A percentile compares a stretch with the other conserved stretches of the same genome.
phyloP scores from a whole-genome alignment of 305 asterid genomes.

The Fraxinus latifolia region DNA sequence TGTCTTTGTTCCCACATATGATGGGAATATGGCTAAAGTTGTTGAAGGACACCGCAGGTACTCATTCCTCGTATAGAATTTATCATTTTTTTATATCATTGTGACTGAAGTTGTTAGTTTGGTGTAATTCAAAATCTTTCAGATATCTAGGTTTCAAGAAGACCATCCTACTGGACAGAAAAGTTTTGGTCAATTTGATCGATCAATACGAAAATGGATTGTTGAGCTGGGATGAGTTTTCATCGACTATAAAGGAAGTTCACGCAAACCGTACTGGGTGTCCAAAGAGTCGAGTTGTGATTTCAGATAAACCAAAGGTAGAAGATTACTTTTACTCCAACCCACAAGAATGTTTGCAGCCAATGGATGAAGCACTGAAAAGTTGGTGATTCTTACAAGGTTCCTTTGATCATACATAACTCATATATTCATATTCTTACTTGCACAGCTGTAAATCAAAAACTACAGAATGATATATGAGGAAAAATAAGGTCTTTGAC shows the following conservation, averaged over 20 bases:
- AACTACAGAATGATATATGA: neutral
- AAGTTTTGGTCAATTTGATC: neutral
- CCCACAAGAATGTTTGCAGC: conserved; percentile 24
- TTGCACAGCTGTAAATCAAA: neutral
- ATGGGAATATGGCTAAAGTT: conserved; percentile 16
- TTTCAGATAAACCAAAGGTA: conserved; percentile 22
- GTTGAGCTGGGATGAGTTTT: conserved; percentile 12
- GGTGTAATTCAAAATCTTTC: neutral
- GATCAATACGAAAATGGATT: neutral
- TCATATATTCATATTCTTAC: neutral
- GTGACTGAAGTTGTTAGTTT: neutral
- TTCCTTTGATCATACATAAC: neutral
- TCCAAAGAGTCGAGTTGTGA: conserved; percentile 15
- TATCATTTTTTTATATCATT: neutral
- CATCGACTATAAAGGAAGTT: neutral
- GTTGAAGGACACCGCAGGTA: conserved; percentile 1
- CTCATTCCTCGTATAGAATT: neutral
- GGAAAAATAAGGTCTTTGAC: neutral
- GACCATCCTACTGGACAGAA: conserved; percentile 8
- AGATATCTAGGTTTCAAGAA: conserved; percentile 14
- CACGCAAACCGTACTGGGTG: conserved; percentile 20
- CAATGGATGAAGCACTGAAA: neutral
- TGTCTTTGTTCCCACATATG: conserved; percentile 26
- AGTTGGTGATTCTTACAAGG: neutral
- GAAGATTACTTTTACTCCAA: conserved; percentile 29